These are phyloP conservation scores for Fusarium dimerum DNA, from an alignment of 2,329 filamentous ascomycete species.

Conservation along the genomic window DNA sequence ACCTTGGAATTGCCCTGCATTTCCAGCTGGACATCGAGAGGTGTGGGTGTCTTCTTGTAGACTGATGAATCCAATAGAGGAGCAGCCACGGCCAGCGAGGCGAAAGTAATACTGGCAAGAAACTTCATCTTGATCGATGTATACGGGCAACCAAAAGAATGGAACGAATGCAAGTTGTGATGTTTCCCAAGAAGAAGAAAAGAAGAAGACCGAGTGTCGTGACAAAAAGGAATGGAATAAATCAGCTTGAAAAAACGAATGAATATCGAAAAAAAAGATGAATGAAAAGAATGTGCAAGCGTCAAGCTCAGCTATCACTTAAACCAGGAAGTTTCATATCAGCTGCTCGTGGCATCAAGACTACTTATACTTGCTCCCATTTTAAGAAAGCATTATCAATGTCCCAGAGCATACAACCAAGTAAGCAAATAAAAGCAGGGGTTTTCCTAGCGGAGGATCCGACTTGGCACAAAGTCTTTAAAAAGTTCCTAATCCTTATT, in stretches of 20 bases:
- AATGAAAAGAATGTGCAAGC: conserved; percentile 6
- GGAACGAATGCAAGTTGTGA: conserved; percentile 14
- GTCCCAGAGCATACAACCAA: no score
- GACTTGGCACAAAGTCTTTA: no score
- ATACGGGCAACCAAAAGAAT: neutral
- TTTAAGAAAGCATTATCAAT: no score
- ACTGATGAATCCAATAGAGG: conserved; percentile 12
- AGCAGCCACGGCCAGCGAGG: conserved; percentile 26
- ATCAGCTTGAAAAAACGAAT: conserved; percentile 7
- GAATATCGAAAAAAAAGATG: neutral
- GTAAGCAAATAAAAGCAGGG: no score
- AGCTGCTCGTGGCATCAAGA: neutral
- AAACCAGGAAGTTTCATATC: neutral
- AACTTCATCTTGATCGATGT: conserved; percentile 27
- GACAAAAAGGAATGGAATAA: conserved; percentile 2
- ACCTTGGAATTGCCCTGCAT: conserved; percentile 53
- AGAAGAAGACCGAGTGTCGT: conserved; percentile 1
- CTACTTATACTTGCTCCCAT: neutral
- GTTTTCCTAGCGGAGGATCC: no score
- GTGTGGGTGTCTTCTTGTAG: conserved; percentile 37
- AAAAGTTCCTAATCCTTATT: no score
- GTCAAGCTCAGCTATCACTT: neutral
- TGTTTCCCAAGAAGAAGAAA: conserved; percentile 1
- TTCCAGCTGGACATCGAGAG: conserved; percentile 48
- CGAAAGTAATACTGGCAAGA: conserved; percentile 29